Base-by-base conservation (phyloP, 2,329 filamentous ascomycete genomes). In the Mycosphaerella sp. region DNA sequence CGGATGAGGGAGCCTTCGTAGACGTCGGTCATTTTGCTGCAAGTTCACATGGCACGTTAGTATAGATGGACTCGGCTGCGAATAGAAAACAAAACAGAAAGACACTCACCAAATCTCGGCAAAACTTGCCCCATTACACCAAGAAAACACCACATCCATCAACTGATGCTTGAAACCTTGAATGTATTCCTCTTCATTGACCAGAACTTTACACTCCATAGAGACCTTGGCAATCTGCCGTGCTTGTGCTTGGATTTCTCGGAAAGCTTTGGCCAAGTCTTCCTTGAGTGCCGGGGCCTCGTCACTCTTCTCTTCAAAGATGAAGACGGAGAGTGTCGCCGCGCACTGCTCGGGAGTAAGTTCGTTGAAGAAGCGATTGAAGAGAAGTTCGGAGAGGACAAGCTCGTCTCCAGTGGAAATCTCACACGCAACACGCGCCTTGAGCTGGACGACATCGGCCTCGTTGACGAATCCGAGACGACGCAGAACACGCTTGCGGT, bases 301-400 rank as follows among this genome's bases (percentile, higher is more conserved):
- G 64, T 92, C 87, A 45, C 88, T 84, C 77, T 95, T 95, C 74
- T 98, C 93, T 68, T 98, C 95, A 63, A 97, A 96, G 61, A 98
- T 93, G 74, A 98, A 97, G 67, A 89, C 91, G 64, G 89, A 95
- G 55, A 98, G 79, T 5, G 91, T 83, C 0, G 92, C 82, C 1
- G 93, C 93, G 64, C 86, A 88, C 61, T 92, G 81, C 70, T 97
- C 92, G 0, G 93, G 90, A 0, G 84, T 84, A 42, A 97, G 76
- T 67, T 96, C 91, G 69, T 97, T 98, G 80, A 98, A 98, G 79
- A 96, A 97, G 39, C 91, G 83, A 71, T 97, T 95, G 73, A 98
- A 97, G 0, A 98, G 80, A 29, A 98, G 78, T 72, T 98, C 93
- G 10, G 88, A 90, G 4, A 98, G 80, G 60, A 98, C 84, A 41